Base-by-base conservation (phyloP, 31 red algal genomes). In the Odonthalia washingtoniensis region DNA sequence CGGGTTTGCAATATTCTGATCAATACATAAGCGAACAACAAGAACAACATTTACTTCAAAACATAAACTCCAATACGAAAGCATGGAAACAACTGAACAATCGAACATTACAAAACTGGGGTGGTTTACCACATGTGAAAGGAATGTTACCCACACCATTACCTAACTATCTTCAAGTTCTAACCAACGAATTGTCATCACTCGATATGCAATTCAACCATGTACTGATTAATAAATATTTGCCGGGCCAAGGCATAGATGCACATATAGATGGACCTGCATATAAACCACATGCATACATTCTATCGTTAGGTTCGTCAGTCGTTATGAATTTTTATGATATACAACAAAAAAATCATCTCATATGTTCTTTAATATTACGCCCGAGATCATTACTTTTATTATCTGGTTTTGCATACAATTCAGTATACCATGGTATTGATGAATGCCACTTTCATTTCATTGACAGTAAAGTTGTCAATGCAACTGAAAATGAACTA, bases 221-320 rank as follows among this genome's bases (percentile, higher is more conserved):
- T 77, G 91, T 97, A 26, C 81, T 97, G 32, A 70, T 97, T 41
- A 97, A 97, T 74, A 87, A 87, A 46, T 97, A 97, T 52, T 46
- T 65, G 1, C 75, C 88, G 36, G 91, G 91, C 2, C 88, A 94
- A 40, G 95, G 95, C 30, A 97, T 97, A 52, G 40, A 77, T 34
- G 80, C 87, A 4, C 95, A 97, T 80, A 82, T 82, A 46, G 95
- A 97, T 86, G 95, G 95, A 12, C 95, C 95, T 0, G 84, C 83
- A 0, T 97, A 91, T 78, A 83, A 87, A 37, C 91, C 95, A 4
- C 34, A 69, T 17, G 95, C 95, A 0, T 88, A 84, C 42, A 97
- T 97, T 39, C 35, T 97, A 5, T 94, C 91, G 33, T 82, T 97
- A 9, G 72, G 77, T 24, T 68, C 78, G 34, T 75, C 72, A 0